phyloP scores from a whole-genome alignment of 345 rosid genomes.

The Citrus mangshanensis region DNA sequence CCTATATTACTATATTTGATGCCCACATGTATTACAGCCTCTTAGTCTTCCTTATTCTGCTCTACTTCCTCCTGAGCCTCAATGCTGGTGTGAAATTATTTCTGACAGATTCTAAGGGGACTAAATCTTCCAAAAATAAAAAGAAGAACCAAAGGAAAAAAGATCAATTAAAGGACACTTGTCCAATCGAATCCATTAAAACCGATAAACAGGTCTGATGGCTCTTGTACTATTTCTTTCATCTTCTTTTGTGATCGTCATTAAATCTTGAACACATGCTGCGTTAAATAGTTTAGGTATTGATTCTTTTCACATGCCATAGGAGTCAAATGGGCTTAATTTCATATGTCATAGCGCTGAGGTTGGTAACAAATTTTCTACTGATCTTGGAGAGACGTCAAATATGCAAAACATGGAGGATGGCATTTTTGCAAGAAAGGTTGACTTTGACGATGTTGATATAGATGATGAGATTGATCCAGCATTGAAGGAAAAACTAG shows the following conservation, averaged over 20 bases:
- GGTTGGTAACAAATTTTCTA: conserved; percentile 29
- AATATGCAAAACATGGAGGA: conserved; percentile 35
- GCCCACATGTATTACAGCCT: conserved; percentile 26
- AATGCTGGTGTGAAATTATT: conserved; percentile 26
- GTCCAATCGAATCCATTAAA: conserved; percentile 30
- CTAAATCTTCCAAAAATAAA: conserved; percentile 51
- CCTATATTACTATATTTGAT: conserved; percentile 10
- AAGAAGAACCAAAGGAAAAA: conserved; percentile 70
- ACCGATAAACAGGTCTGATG: conserved; percentile 43
- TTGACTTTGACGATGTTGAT: conserved; percentile 58
- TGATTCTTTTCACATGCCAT: conserved; percentile 17
- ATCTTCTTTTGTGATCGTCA: background rate
- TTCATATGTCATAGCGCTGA: conserved; percentile 32
- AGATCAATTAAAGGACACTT: conserved; percentile 45
- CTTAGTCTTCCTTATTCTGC: conserved; percentile 33
- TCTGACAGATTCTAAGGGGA: conserved; percentile 67
- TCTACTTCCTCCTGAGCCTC: conserved; percentile 40
- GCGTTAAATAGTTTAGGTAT: conserved; percentile 11
- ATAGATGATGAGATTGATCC: conserved; percentile 86
- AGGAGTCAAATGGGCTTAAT: conserved; percentile 44
- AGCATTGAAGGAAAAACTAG: conserved; percentile 72
- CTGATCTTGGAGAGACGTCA: conserved; percentile 39
- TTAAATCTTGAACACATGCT: background rate
- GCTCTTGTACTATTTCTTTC: conserved; percentile 6
- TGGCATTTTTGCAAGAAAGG: conserved; percentile 38